These are phyloP conservation scores for Trichothecium roseum DNA, from an alignment of 2,329 filamentous ascomycete genomes.

Conservation along the genomic window DNA sequence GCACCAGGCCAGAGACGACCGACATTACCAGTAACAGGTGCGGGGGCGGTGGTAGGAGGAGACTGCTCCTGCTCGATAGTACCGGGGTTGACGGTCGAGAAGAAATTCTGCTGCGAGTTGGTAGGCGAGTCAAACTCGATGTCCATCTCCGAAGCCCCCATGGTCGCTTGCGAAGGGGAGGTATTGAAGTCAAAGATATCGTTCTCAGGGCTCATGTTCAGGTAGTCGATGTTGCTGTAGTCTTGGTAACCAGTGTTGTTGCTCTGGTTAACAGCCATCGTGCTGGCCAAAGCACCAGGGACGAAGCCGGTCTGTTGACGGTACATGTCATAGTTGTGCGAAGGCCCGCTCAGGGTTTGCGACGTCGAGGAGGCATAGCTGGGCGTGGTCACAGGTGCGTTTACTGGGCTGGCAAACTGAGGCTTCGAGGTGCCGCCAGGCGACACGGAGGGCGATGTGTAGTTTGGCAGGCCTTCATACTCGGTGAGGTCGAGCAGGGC, in stretches of 20 bases:
- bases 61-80: constrained; percentile 55
- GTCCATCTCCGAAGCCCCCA: constrained; percentile 55
- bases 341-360: constrained; percentile 64
- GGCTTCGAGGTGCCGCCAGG: constrained; percentile 43
- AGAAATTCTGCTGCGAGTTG: constrained; percentile 58
- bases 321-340: constrained; percentile 91
- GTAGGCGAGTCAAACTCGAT: constrained; percentile 40
- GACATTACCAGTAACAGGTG: constrained; percentile 41
- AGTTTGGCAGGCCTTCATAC: constrained; percentile 46
- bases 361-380: constrained; percentile 42
- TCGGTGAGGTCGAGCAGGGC: constrained; percentile 50
- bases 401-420: constrained; percentile 39
- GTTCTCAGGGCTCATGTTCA: constrained; percentile 49
- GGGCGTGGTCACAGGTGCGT: constrained; percentile 43
- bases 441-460: constrained; percentile 51
- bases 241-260: constrained; percentile 44
- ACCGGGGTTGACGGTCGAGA: constrained; percentile 59
- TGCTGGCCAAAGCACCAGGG: constrained; percentile 69
- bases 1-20: constrained; percentile 86
- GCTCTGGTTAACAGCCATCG: constrained; percentile 64
- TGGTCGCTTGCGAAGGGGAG: constrained; percentile 47
- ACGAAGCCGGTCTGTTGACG: constrained; percentile 92
- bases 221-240: constrained; percentile 38
- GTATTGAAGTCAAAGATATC: constrained; percentile 66
- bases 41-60: constrained; percentile 37